These are phyloP conservation scores for Apophysomyces sp. DNA, from an alignment of 371 early-diverging fungal genomes.

Conservation along the genomic window DNA sequence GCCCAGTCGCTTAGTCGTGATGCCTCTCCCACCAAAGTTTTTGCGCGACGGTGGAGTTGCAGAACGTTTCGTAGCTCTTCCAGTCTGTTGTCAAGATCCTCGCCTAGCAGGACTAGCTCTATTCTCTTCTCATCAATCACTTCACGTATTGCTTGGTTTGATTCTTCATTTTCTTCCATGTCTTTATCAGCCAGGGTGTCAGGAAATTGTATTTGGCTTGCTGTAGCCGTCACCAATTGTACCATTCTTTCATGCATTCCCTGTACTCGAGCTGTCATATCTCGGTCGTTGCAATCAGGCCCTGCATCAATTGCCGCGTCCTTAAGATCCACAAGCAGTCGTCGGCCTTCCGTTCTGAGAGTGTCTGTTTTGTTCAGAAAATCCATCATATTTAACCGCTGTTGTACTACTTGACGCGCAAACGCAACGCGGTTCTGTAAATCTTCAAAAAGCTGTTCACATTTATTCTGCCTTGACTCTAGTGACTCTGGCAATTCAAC, in stretches of 20 bases:
- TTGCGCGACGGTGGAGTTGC: slow-evolving; percentile 28
- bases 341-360: slow-evolving; percentile 11
- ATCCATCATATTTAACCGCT: slow-evolving; percentile 37
- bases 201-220: slow-evolving; percentile 40
- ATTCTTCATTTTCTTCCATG: slow-evolving; percentile 20
- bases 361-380: slow-evolving; percentile 30
- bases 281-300: slow-evolving; percentile 34
- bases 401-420: slow-evolving; percentile 45
- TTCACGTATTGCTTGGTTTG: slow-evolving; percentile 30
- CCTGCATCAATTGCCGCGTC: slow-evolving; percentile 25
- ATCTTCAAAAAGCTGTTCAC: slow-evolving; percentile 44
- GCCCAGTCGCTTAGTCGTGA: slow-evolving; percentile 40
- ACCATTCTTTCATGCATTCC: slow-evolving; percentile 36
- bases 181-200: slow-evolving; percentile 18
- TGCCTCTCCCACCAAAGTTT: slow-evolving; percentile 36
- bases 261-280: slow-evolving; percentile 37
- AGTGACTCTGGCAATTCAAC: slow-evolving; percentile 41
- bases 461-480: slow-evolving; percentile 39
- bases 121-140: slow-evolving; percentile 25
- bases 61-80: slow-evolving; percentile 29
- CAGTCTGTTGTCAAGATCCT: slow-evolving; percentile 31
- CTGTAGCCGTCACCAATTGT: slow-evolving; percentile 33
- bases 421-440: slow-evolving; percentile 39
- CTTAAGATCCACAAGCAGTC: slow-evolving; percentile 8
- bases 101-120: slow-evolving; percentile 26